Conservation (phyloP, 73 alveolate species). For the Blepharisma stoltei region DNA sequence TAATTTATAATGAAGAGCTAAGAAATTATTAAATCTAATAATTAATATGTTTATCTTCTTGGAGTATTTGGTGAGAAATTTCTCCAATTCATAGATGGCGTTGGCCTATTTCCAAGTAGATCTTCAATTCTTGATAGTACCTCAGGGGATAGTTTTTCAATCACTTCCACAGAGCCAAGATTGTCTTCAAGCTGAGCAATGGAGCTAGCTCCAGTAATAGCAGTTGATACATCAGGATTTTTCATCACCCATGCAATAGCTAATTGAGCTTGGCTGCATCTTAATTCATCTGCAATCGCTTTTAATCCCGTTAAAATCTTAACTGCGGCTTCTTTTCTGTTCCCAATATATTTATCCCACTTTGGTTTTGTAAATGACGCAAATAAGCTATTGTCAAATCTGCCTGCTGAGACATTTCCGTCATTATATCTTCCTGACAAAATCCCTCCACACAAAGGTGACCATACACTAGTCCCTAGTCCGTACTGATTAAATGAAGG, state of each 20-base stretch:
- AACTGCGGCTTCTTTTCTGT: conserved; percentile 24
- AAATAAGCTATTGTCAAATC: too few relatives aligned
- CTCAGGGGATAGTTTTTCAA: conserved; percentile 26
- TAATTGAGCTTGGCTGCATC: conserved; percentile 31
- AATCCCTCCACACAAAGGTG: conserved; percentile 88
- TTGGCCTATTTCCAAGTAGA: conserved; percentile 26
- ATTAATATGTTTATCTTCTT: too few relatives aligned
- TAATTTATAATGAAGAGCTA: too few relatives aligned
- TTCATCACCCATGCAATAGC: conserved; percentile 40
- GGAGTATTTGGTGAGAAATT: neutral
- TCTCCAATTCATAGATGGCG: neutral
- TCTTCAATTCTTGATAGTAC: conserved; percentile 20
- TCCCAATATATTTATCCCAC: neutral
- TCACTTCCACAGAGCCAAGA: conserved; percentile 22
- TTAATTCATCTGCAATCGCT: conserved; percentile 30
- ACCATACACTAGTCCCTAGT: conserved; percentile 89
- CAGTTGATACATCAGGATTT: conserved; percentile 33
- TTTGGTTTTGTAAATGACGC: too few relatives aligned
- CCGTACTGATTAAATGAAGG: conserved; percentile 63
- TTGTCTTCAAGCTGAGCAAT: conserved; percentile 28
- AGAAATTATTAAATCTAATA: too few relatives aligned
- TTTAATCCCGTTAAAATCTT: conserved; percentile 28
- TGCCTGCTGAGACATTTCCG: conserved; percentile 77
- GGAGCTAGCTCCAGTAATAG: conserved; percentile 24
- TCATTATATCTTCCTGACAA: conserved; percentile 95